Evolutionary conservation across 768 basidiomycete species (phyloP).

Genomic region (Steccherinum ochraceum): DNA sequence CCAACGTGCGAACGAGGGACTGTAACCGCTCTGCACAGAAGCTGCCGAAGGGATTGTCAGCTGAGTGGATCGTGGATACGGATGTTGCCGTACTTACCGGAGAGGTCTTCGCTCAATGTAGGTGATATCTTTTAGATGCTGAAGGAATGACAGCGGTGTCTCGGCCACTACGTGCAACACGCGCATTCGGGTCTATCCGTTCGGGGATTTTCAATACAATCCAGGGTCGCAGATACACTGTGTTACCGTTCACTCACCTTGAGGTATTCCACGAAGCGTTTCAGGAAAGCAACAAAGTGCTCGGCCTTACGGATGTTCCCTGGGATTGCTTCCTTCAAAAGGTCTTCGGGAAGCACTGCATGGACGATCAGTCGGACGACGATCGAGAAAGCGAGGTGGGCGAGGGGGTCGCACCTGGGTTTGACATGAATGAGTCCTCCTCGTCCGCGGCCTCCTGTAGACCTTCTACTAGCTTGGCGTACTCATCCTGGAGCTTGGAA

Average conservation of each 20-base stretch:
- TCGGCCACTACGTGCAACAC: conserved; percentile 99
- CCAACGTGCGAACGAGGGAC: conserved; percentile 88
- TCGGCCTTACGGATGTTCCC: conserved; percentile 99
- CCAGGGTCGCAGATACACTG: not conserved
- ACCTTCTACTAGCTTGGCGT: conserved; percentile 91
- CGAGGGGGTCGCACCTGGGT: conserved; percentile 54
- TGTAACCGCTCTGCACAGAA: conserved; percentile 97
- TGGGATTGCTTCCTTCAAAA: conserved; percentile 91
- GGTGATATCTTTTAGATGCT: conserved; percentile 97
- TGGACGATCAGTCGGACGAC: conserved; percentile 5
- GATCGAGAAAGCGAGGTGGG: not conserved
- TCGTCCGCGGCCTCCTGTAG: conserved; percentile 71
- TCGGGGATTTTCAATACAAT: not conserved
- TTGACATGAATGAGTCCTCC: conserved; percentile 84
- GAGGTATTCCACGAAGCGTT: conserved; percentile 96
- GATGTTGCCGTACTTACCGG: conserved; percentile 44
- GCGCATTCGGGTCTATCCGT: conserved; percentile 85
- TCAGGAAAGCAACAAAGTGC: conserved; percentile 97
- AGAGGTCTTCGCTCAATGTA: conserved; percentile 94
- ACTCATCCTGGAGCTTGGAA: conserved; percentile 92
- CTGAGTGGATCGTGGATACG: not conserved
- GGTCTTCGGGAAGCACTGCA: conserved; percentile 86
- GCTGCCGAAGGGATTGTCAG: conserved; percentile 31
- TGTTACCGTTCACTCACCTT: conserved; percentile 49
- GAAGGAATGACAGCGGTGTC: conserved; percentile 93